These are phyloP conservation scores for Agarophyton chilense DNA, from an alignment of 23 red algal genomes.

Conservation along the genomic window DNA sequence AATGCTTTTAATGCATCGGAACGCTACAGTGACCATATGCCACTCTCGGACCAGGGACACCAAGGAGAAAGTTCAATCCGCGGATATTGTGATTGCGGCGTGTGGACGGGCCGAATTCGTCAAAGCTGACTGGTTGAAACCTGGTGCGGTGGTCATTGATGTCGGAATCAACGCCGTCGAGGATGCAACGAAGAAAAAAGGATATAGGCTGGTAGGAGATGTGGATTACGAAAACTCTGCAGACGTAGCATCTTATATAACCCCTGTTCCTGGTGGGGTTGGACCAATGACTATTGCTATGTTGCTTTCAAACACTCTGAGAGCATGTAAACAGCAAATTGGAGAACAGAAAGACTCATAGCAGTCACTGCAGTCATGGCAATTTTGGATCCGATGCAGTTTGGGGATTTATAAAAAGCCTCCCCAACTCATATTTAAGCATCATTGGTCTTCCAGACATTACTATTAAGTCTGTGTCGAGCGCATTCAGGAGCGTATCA, in stretches of 20 bases:
- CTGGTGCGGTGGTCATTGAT: slow-evolving; percentile 82
- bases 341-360: neutral
- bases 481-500: too few relatives aligned
- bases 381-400: neutral
- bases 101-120: slow-evolving; percentile 78
- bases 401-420: neutral
- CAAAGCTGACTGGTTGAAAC: slow-evolving; percentile 85
- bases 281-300: slow-evolving; percentile 99
- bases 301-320: slow-evolving; percentile 81
- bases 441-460: too few relatives aligned
- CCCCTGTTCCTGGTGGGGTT: slow-evolving; percentile 91
- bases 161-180: slow-evolving; percentile 88
- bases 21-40: slow-evolving; percentile 93
- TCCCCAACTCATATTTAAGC: too few relatives aligned
- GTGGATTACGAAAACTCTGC: slow-evolving; percentile 70
- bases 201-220: slow-evolving; percentile 93
- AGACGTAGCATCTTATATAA: slow-evolving; percentile 72
- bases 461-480: too few relatives aligned
- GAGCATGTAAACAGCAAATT: slow-evolving; percentile 23
- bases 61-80: slow-evolving; percentile 39
- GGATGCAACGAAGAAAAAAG: slow-evolving; percentile 78
- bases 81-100: slow-evolving; percentile 89
- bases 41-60: slow-evolving; percentile 81
- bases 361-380: neutral
- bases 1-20: slow-evolving; percentile 75